Evolutionary conservation across 805 yeast genomes (phyloP), one percentile per base, ranked within the genome.

Genomic region (Wickerhamiella australiensis): DNA sequence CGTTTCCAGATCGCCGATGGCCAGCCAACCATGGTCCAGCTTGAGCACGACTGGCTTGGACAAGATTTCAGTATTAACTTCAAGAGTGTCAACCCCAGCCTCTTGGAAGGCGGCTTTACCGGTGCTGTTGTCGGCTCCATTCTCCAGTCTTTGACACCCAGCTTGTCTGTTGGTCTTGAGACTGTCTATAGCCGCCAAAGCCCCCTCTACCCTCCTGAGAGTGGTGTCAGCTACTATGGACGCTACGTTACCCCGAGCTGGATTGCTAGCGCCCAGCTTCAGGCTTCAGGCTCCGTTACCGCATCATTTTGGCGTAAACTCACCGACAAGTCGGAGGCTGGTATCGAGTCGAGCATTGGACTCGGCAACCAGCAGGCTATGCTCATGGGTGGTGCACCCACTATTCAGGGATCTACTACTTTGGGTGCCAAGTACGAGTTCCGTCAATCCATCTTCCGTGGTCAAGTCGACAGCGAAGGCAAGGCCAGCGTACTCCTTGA

Each of bases 351-450:
- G 41, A 50, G 57, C 44, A 48, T 60, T 42, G 53, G 62, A 22
- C 59, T 55, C 29, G 51, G 54, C 43, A 53, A 53, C 50, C 58
- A 52, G 52, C 80, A 80, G 64, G 90, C 94, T 38, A 73, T 83
- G 72, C 73, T 84, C 67, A 83, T 90, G 63, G 78, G 84, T 56
- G 88, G 90, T 53, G 77, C 80, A 59, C 86, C 85, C 65, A 79
- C 82, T 41, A 74, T 88, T 52, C 96, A 90, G 64, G 97, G 95
- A 63, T 76, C 77, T 61, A 88, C 98, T 59, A 84, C 96, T 53
- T 65, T 90, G 51, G 98, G 96, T 70, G 95, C 95, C 61, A 92
- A 90, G 72, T 90, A 90, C 70, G 97, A 92, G 73, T 92, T 86
- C 77, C 86, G 96, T 73, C 94, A 86, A 70, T 82, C 94, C 52